phyloP scores from a whole-genome alignment of 306 rosid species.

The Dryas alaskensis region DNA sequence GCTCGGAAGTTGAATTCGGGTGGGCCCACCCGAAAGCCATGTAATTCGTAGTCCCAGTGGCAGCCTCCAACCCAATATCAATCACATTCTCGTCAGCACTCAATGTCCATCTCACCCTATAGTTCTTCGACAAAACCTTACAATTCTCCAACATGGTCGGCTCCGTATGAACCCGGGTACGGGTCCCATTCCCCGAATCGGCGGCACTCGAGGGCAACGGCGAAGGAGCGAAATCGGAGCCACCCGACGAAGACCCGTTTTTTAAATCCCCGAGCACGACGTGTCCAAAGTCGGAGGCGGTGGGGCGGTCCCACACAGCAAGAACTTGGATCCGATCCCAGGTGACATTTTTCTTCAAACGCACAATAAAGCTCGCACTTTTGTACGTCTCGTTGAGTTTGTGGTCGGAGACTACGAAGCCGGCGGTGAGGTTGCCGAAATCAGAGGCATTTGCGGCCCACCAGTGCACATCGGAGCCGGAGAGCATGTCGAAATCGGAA shows the following conservation, averaged over 20 bases:
- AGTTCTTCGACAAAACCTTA: slow-evolving; percentile 49
- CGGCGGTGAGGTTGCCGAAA: slow-evolving; percentile 53
- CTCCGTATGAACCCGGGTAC: slow-evolving; percentile 29
- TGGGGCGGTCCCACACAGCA: slow-evolving; percentile 76
- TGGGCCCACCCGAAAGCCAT: slow-evolving; percentile 93
- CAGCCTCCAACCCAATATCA: slow-evolving; percentile 77
- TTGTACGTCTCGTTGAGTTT: slow-evolving; percentile 52
- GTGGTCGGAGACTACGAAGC: slow-evolving; percentile 57
- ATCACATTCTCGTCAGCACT: slow-evolving; percentile 41
- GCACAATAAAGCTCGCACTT: slow-evolving; percentile 53
- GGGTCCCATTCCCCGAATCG: slow-evolving; percentile 3
- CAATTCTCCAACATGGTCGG: slow-evolving; percentile 74
- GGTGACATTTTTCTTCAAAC: slow-evolving; percentile 45
- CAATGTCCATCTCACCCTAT: slow-evolving; percentile 78
- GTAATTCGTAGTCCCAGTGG: slow-evolving; percentile 60
- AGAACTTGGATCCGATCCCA: slow-evolving; percentile 78
- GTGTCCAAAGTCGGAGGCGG: slow-evolving; percentile 76
- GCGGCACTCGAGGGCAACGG: slow-evolving; percentile 35
- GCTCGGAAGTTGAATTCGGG: slow-evolving; percentile 42
- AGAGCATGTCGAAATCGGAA: slow-evolving; percentile 75
- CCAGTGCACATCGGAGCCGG: slow-evolving; percentile 73
- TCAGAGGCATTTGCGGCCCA: slow-evolving; percentile 58
- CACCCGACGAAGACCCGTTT: slow-evolving; percentile 2
- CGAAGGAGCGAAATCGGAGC: slow-evolving; percentile 36
- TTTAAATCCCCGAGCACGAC: slow-evolving; percentile 26